Base-by-base conservation (phyloP, 2,329 filamentous ascomycete genomes). In the Elsinoe necatrix region DNA sequence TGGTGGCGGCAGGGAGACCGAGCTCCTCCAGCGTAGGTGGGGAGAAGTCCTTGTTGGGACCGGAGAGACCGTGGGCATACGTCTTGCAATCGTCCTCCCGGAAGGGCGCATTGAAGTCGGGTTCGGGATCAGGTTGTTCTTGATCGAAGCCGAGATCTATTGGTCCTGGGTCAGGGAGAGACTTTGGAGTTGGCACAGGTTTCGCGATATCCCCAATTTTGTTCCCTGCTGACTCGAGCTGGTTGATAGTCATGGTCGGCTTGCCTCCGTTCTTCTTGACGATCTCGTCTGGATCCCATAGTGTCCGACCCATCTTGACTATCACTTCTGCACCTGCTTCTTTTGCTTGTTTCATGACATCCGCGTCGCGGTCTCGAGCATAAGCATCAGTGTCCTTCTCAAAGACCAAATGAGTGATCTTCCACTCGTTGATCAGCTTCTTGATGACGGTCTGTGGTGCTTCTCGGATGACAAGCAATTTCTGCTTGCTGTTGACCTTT, bases 331-430 rank as follows among this genome's bases (percentile, higher is more conserved):
- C 83, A 1, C 85, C 86, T 0, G 83, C 82, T 45, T 80, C 71
- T 61, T 78, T 72, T 3, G 86, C 86, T n/a, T 83, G 69, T 14
- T 75, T 68, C 31, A 76, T 69, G 9, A 91, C 77, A 16, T 73
- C 71, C 1, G 74, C 75, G 68, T 91, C 87, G 51, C 87, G 72
- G 39, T 82, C 77, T 14, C 80, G 76, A 3, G 76, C 85, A 69
- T 90, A 90, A 0, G 83, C 76, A 72, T 91, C 87, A 0, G 85
- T 88, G 63, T 90, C 87, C 64, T 85, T 86, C 67, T 91, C 87
- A 63, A 89, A 90, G 0, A 89, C 86, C 4, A 90, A 70, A 69
- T 90, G 86, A 0, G 85, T 87, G 23, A 88, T 81, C 1, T 79
- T 78, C 87, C 86, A 91, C 16, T 80, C 78, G 63, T 82, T 81